phyloP scores from a whole-genome alignment of 495 filamentous ascomycete species.

The Neurospora sp. region DNA sequence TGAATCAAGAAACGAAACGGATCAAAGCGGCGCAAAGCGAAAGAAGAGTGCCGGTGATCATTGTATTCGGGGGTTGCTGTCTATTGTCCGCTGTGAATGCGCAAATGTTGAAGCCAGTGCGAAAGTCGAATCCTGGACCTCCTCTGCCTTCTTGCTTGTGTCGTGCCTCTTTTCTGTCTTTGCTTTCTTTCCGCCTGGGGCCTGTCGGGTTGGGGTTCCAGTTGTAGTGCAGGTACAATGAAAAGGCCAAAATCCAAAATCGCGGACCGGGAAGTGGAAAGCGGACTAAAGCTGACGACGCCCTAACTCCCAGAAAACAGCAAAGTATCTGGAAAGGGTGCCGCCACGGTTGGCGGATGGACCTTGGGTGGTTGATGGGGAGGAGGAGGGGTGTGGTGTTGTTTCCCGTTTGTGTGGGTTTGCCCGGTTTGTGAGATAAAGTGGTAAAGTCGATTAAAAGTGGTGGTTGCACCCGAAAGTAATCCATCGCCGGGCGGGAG shows the following conservation, averaged over 20 bases:
- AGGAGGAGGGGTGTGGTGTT: not conserved
- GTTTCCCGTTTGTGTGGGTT: conserved; percentile 1
- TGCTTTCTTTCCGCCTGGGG: not conserved
- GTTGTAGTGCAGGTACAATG: not conserved
- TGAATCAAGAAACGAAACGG: conserved; percentile 39
- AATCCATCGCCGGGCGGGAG: not conserved
- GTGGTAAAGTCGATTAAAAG: not conserved
- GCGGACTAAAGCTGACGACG: not conserved
- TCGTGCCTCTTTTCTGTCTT: not conserved
- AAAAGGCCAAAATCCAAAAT: not conserved
- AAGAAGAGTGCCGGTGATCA: conserved; percentile 40
- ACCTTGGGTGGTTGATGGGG: conserved; percentile 2
- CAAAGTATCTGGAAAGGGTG: not conserved
- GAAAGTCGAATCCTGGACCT: not conserved
- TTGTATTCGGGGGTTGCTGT: conserved; percentile 25
- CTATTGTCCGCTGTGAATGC: conserved; percentile 9
- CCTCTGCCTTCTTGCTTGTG: not conserved
- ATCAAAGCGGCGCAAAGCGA: conserved; percentile 37
- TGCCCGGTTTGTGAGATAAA: not conserved
- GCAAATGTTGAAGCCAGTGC: not conserved
- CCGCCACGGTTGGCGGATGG: conserved; percentile 2
- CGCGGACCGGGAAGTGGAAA: not conserved
- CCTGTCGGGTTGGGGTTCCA: too few relatives aligned
- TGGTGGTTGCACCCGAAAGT: not conserved
- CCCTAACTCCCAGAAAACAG: not conserved